Conservation (phyloP, 2,329 filamentous ascomycete genomes). For the Penicillium sp. region DNA sequence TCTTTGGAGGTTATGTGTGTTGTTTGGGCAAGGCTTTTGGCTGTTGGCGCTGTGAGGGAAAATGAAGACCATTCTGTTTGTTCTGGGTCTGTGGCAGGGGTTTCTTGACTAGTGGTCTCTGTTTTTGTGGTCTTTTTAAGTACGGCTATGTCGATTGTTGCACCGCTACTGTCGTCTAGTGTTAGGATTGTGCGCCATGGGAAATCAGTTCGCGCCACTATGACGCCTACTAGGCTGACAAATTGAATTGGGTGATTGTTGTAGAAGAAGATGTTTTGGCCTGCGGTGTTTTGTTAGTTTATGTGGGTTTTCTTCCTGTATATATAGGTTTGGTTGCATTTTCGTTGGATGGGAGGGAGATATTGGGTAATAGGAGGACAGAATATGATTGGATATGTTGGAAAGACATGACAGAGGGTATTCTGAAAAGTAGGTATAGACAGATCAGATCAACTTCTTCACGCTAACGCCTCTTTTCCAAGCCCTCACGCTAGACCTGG, state of each 20-base stretch:
- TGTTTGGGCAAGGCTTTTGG: not conserved
- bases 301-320: not conserved
- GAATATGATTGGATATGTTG: not conserved
- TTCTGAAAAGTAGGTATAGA: not conserved
- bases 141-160: slow-evolving; percentile 55
- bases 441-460: not conserved
- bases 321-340: slow-evolving; percentile 2
- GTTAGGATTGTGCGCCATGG: slow-evolving; percentile 53
- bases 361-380: not conserved
- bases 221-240: slow-evolving; percentile 67
- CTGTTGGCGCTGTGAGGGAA: not conserved
- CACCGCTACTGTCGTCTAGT: slow-evolving; percentile 62
- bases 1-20: slow-evolving; percentile 28
- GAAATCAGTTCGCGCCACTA: slow-evolving; percentile 61
- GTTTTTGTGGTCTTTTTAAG: slow-evolving; percentile 27
- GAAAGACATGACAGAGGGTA: not conserved
- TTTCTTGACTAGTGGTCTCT: slow-evolving; percentile 17
- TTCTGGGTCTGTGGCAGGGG: slow-evolving; percentile 24
- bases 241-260: slow-evolving; percentile 74
- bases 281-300: slow-evolving; percentile 30
- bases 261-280: slow-evolving; percentile 62
- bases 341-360: not conserved
- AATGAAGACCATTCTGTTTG: slow-evolving; percentile 1
- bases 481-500: not conserved
- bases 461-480: not conserved